Evolutionary conservation across 768 basidiomycete species (phyloP), one percentile per base, ranked within the genome.

Genomic region (Termitomyces bulborhizus): DNA sequence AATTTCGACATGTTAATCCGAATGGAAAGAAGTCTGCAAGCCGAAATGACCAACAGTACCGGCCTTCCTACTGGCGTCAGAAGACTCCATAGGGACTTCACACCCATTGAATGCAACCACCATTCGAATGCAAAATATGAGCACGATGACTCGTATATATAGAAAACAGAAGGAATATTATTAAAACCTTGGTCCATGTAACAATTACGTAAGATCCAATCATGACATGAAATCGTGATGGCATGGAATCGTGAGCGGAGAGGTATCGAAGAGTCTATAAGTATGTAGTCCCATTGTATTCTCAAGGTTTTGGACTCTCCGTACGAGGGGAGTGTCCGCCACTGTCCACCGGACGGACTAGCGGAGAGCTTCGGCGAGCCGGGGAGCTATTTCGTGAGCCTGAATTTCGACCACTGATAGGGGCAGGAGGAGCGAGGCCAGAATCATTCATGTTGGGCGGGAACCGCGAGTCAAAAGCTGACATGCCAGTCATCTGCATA

Each of bases 41-140:
- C 8, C 7, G 24, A 34, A 29, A 53, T 13, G 49, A 46, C 54
- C 15, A 75, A 96, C 95, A 91, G 80, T 62, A 98, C 88, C 44
- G 96, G 96, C 54, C 96, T 82, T 31, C 93, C 94, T 39, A 96
- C 93, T n/a, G 96, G 96, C 12, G 81, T 81, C 54, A 99, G 74
- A 12, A 99, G 83, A 58, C 79, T 88, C 96, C 96, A 99, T 61
- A 99, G 74, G 31, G 92, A 93, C 71, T 98, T 95, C 50, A 98
- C 95, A 83, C 96, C 96, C 96, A 98, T 94, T 21, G 44, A 62
- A 40, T 43, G 40, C 53, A 54, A 59, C 36, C 27, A 58, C 53
- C 53, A 59, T 54, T 37, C 40, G 50, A 42, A 27, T 48, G 12
- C 16, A 56, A 57, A 15, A 44, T 7, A 42, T 32, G 36, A 21